phyloP scores from a whole-genome alignment of 257 asterid genomes.

The Nicotiana attenuata region DNA sequence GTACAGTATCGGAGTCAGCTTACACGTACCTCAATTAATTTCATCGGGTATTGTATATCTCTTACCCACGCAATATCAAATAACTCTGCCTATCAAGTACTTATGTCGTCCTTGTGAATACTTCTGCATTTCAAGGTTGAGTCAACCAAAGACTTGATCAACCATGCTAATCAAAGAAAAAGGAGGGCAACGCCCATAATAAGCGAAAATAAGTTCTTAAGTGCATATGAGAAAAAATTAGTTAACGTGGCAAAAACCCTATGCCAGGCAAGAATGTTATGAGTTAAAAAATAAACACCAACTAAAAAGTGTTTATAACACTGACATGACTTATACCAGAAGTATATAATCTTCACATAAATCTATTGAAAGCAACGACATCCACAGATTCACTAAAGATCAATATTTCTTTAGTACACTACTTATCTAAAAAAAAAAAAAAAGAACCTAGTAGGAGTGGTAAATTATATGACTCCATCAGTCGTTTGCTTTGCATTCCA shows the following conservation, averaged over 20 bases:
- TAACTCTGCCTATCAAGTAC: too few species aligned
- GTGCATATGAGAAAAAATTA: not conserved
- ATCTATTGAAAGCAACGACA: conserved; percentile 2
- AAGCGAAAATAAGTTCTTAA: too few species aligned
- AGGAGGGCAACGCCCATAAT: not conserved
- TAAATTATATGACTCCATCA: not conserved
- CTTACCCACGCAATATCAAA: too few species aligned
- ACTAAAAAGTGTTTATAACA: not conserved
- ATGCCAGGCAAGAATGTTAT: not conserved
- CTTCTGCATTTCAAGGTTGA: too few species aligned
- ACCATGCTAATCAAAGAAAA: not conserved
- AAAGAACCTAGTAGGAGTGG: not conserved
- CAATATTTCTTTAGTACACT: too few species aligned
- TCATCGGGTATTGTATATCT: too few species aligned
- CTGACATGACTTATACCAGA: not conserved
- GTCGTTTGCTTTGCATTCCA: not conserved
- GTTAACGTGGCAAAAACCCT: not conserved
- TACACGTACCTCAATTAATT: too few species aligned
- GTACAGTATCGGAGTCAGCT: too few species aligned
- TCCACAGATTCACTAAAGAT: not conserved
- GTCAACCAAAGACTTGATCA: too few species aligned
- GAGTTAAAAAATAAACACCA: not conserved
- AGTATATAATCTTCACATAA: not conserved
- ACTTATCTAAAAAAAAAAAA: too few species aligned
- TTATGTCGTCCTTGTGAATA: too few species aligned